Evolutionary conservation across 176 grass and related monocot species (phyloP), one percentile per base, ranked within the genome.

Genomic region (Pontederia paniculata): DNA sequence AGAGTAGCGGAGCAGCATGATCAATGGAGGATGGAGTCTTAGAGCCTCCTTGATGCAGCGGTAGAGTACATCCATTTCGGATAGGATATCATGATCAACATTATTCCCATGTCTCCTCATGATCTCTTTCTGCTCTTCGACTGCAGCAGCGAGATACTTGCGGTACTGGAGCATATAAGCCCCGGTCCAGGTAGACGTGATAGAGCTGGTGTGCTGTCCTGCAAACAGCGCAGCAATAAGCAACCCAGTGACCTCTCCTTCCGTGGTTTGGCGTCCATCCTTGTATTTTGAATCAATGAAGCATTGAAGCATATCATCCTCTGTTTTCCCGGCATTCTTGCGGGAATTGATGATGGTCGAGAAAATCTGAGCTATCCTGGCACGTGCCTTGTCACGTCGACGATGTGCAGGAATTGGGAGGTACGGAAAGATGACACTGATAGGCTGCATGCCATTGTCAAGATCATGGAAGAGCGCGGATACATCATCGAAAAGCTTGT

Each of bases 211-310:
- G 62, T 97, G 93, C 69, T 97, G 93, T 20, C 93, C 93, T 16
- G 93, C 93, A 69, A 97, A 97, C 18, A 97, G 65, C 2, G 93
- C 93, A 1, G 93, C 93, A 5, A 97, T 97, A 19, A 97, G 83
- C 17, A 97, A 75, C 21, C 93, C 93, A 0, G 86, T 97, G 42
- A 91, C 75, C 67, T 97, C 93, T 9, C 72, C 12, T 74, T 97
- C 93, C 4, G 83, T 91, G 8, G 93, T 88, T 17, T 71, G 18
- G 31, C 86, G 82, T 9, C 93, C 93, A 50, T 88, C 82, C 66
- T 91, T 97, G 77, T 97, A 97, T 75, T 83, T 97, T 44, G 93
- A 97, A 57, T 97, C 86, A 50, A 97, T 97, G 72, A 97, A 97
- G 80, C 80, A 90, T 50, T 97, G 93, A 61, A 97, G 72, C 93